Base-by-base conservation (phyloP, 371 early-diverging fungal genomes). In the Parasitella parasitica region DNA sequence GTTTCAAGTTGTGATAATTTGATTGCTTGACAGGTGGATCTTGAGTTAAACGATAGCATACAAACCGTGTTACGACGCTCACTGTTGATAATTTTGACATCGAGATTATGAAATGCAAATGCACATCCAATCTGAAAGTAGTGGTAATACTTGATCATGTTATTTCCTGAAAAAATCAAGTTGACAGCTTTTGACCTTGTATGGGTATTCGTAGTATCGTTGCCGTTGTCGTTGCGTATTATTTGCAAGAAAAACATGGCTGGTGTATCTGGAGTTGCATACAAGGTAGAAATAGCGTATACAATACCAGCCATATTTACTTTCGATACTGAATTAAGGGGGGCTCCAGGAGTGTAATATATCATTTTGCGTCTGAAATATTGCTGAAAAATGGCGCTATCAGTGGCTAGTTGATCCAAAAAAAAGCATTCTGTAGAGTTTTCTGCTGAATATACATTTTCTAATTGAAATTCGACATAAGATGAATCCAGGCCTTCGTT, bases 121-220 rank as follows among this genome's bases (percentile, higher is more conserved):
- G 35, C 20, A 1, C 24, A 11, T 12, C 58, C 62, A 20, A 63
- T 22, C 12, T 36, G 28, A 38, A 69, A 67, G 3, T 28, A 22
- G 11, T 2, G 18, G 32, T 73, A 59, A 24, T 61, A 67, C 20
- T 32, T 22, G 4, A 67, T 35, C 1, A 50, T 27, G 0, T 27
- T 16, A 15, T 67, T 39, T 4, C 66, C 74, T 35, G 51, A 15
- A 54, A 73, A 73, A 9, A 70, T 3, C 6, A 73, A 18, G 0
- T 32, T 35, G 18, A 34, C 27, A 5, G 20, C 13, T 46, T 22
- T 46, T 11, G 46, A 11, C 20, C 15, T 16, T 26, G 59, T 28
- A 3, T 36, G 27, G 1, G 26, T 26, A 20, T 48, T 24, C 20
- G 50, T 6, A 1, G 43, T 22, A 20, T 43, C 20, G 12, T 20